Evolutionary conservation across 768 basidiomycete species (phyloP).

Genomic region (Pisolithus orientalis): DNA sequence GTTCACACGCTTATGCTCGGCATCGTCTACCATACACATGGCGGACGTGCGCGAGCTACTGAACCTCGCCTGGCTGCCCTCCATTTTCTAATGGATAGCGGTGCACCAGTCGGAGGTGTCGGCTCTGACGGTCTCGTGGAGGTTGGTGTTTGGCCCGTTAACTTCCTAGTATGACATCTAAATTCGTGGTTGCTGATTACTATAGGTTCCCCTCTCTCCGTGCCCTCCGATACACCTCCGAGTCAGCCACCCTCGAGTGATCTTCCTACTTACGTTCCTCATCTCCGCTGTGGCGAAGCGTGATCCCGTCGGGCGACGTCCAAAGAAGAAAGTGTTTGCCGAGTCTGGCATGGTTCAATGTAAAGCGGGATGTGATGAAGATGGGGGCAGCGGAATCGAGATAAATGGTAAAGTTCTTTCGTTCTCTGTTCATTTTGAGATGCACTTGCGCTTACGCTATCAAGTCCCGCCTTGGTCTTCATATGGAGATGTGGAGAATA

Average conservation of each 20-base stretch:
- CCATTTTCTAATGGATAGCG: conserved; percentile 64
- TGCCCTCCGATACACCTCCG: conserved; percentile 47
- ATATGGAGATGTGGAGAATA: conserved; percentile 39
- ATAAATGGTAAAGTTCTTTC: conserved; percentile 9
- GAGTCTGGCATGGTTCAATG: conserved; percentile 47
- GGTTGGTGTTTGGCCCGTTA: conserved; percentile 18
- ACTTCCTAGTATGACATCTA: conserved; percentile 18
- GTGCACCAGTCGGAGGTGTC: conserved; percentile 33
- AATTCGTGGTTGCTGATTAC: neutral
- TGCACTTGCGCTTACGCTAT: neutral
- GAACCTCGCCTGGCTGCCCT: conserved; percentile 49
- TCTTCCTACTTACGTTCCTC: conserved; percentile 62
- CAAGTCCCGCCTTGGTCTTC: conserved; percentile 55
- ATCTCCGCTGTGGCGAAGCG: conserved; percentile 62
- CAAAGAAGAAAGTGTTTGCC: conserved; percentile 67
- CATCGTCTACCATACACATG: conserved; percentile 56
- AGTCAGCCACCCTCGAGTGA: conserved; percentile 60
- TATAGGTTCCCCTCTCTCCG: conserved; percentile 25
- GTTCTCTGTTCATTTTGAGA: neutral
- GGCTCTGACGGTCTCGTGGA: conserved; percentile 34
- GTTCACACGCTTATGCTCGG: conserved; percentile 60
- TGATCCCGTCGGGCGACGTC: conserved; percentile 67
- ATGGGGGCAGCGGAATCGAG: conserved; percentile 4
- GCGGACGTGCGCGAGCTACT: conserved; percentile 42
- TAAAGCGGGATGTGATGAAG: conserved; percentile 39